phyloP scores from a whole-genome alignment of 169 alveolate species.

The Cryptosporidium meleagridis region DNA sequence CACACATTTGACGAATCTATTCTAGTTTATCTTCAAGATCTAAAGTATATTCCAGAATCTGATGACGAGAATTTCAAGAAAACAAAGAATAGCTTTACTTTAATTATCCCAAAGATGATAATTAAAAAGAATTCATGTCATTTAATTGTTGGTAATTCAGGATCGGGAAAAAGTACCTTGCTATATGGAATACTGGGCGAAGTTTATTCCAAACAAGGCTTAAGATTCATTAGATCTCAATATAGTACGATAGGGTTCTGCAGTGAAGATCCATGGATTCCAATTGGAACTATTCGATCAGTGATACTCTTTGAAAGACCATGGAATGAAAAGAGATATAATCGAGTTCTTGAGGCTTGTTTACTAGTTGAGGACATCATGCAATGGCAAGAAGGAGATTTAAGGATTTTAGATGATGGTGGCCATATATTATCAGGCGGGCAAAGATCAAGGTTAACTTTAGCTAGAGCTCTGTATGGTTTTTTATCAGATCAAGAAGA shows the following conservation, averaged over 20 bases:
- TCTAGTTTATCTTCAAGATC: constrained; percentile 5
- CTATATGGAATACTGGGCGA: constrained; percentile 66
- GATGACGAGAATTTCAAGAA: not conserved
- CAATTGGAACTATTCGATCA: constrained; percentile 84
- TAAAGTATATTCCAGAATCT: constrained; percentile 27
- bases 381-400: constrained; percentile 83
- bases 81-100: not conserved
- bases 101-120: constrained; percentile 32
- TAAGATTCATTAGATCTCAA: constrained; percentile 7
- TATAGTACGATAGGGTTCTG: constrained; percentile 46
- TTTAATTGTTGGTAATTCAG: constrained; percentile 37
- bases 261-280: constrained; percentile 82
- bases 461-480: constrained; percentile 91
- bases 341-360: constrained; percentile 77
- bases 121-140: constrained; percentile 37
- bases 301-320: constrained; percentile 83
- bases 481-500: constrained; percentile 17
- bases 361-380: constrained; percentile 81
- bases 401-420: constrained; percentile 83
- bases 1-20: constrained; percentile 3
- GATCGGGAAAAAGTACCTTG: constrained; percentile 60
- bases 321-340: constrained; percentile 78
- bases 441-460: constrained; percentile 90
- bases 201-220: constrained; percentile 42
- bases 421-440: constrained; percentile 90